These are phyloP conservation scores for Diaporthe vexans DNA, from an alignment of 2,329 filamentous ascomycete species.

Conservation along the genomic window DNA sequence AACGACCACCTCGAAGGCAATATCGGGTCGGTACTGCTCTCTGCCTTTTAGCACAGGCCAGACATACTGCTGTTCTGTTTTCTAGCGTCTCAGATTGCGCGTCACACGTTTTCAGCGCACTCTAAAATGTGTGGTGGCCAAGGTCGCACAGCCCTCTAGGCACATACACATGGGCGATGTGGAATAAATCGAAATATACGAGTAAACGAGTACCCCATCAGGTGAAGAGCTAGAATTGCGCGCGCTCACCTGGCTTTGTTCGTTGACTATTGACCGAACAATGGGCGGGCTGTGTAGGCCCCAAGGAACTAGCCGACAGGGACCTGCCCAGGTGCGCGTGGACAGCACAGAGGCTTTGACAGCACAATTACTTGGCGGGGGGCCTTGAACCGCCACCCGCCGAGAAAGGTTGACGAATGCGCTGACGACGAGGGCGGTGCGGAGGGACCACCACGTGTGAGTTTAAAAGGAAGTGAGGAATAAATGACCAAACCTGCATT, in stretches of 20 bases:
- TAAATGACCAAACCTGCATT: background rate
- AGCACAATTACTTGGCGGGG: slow-evolving; percentile 8
- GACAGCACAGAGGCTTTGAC: slow-evolving; percentile 23
- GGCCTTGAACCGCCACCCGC: slow-evolving; percentile 25
- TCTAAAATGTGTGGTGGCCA: slow-evolving; percentile 1
- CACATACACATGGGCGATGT: background rate
- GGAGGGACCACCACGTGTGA: background rate
- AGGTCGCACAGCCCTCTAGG: slow-evolving; percentile 24
- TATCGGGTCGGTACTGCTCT: background rate
- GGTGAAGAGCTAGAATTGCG: background rate
- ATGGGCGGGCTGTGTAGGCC: slow-evolving; percentile 19
- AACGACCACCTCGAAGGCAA: background rate
- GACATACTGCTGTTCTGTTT: no score
- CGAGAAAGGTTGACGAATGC: slow-evolving; percentile 36
- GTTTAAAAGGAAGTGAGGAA: background rate
- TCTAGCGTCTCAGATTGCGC: background rate
- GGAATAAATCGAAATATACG: background rate
- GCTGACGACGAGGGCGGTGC: slow-evolving; percentile 29
- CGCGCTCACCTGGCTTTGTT: background rate
- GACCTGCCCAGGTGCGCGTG: slow-evolving; percentile 15
- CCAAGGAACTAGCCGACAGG: slow-evolving; percentile 31
- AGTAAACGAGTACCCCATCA: background rate
- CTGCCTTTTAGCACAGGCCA: no score
- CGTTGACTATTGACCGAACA: background rate
- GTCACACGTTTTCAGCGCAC: background rate